Evolutionary conservation across 2,329 filamentous ascomycete genomes (phyloP), one percentile per base, ranked within the genome.

Genomic region (Fusarium penzigii): DNA sequence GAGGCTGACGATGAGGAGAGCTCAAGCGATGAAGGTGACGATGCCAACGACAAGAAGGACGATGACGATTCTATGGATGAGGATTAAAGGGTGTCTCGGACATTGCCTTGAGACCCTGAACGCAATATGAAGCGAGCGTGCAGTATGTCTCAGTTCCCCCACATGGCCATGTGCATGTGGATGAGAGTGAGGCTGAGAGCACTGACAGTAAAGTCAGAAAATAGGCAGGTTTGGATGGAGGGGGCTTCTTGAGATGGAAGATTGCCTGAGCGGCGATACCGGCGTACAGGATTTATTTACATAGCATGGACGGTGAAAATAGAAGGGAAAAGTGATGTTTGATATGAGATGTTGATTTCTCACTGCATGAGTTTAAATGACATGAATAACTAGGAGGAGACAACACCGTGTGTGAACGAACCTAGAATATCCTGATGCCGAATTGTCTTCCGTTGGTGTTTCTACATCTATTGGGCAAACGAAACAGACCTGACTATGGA

Each of bases 1-100:
- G 80, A 82, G 36, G 82, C 86, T 42, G 81, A 86, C 48, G 84
- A 86, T 42, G 80, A 86, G 49, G 84, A 86, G 59, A 87, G 88
- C 45, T 84, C 85, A 52, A 81, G 82, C 43, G 85, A 87, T 40
- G 84, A 82, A 46, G 73, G 73, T 32, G 75, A 71, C 1, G 78
- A 80, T 39, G 81, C 77, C 2, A 83, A 81, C 74, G 80, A 80
- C 40, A 78, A 84, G 51, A 79, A 82, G 56, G 81, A 66, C 14
- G 66, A 62, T 20, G 68, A 68, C 49, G 68, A 68, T 45, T 69
- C 80, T 8, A 85, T 84, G 82, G 81, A 83, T 48, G 80, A 85
- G 60, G 79, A 83, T 65, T 82, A 68, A 55, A 56, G 44, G 44
- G 43, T 59, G 48, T 32, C 48, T 52, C 43, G 46, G 42, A 14